phyloP scores from a whole-genome alignment of 1,139 yeast species.

The Pichia cactophila region DNA sequence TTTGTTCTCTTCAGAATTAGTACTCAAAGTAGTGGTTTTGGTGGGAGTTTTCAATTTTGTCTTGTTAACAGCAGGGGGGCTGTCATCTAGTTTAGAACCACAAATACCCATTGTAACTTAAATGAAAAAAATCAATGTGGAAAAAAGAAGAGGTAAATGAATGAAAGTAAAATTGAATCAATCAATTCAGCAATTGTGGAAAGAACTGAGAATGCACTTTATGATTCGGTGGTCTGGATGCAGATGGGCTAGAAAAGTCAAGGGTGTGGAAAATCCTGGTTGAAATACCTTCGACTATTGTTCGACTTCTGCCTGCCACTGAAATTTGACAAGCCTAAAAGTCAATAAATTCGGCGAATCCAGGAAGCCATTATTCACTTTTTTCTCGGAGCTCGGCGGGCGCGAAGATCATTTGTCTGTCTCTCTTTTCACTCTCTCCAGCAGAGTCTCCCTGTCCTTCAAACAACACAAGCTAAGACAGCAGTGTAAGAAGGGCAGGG shows the following conservation, averaged over 20 bases:
- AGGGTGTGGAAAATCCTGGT: background rate
- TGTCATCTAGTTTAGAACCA: slow-evolving; percentile 24
- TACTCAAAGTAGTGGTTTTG: background rate
- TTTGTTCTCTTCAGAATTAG: background rate
- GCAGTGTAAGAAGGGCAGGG: too few relatives aligned
- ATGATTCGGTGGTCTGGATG: background rate
- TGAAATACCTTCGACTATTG: too few relatives aligned
- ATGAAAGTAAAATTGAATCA: background rate
- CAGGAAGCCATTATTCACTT: background rate
- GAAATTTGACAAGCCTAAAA: too few relatives aligned
- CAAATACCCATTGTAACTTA: slow-evolving; percentile 26
- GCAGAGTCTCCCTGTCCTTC: too few relatives aligned
- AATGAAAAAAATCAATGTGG: background rate
- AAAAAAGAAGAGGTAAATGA: background rate
- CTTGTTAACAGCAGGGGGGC: background rate
- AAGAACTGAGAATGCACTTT: too few relatives aligned
- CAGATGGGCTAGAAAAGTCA: background rate
- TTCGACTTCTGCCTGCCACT: too few relatives aligned
- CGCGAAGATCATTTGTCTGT: background rate
- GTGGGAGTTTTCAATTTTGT: background rate
- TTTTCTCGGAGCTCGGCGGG: background rate
- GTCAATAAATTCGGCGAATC: background rate
- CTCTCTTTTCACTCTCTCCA: too few relatives aligned
- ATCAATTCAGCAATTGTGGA: background rate
- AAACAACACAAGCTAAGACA: too few relatives aligned